Base-by-base conservation (phyloP, 2,329 filamentous ascomycete species). In the Macroventuria anomochaeta region DNA sequence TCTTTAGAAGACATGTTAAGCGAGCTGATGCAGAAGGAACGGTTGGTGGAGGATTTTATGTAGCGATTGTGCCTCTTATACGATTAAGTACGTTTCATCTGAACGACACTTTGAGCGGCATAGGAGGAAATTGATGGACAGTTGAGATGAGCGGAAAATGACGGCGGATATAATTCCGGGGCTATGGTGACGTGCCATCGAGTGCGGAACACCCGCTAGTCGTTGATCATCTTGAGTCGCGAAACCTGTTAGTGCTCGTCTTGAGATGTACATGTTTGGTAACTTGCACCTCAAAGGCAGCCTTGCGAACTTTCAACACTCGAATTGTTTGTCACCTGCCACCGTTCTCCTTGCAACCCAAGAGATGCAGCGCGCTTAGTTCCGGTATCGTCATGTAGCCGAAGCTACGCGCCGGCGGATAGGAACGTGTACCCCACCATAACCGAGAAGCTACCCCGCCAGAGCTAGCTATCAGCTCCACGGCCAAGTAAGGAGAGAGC, bases 381-480 rank as follows among this genome's bases (percentile, higher is more conserved):
- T 36, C 33, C 51, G 59, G 53, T 38, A 29, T 31, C 32, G 8
- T 23, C 5, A 37, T 21, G 20, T 41, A 50, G 52, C 53, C 46
- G 46, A 41, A 49, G 29, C 32, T 50, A 48, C 46, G 55, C 49
- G 39, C 18, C 29, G 40, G 7, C 33, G 48, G 46, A 44, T 47
- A 50, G 37, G 23, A 53, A 44, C 57, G 57, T 59, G 40, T 50
- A 43, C 62, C 65, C 62, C 62, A 52, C 59, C 43, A 61, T 40
- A 29, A 18, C 31, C 20, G 7, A n/a, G n/a, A 5, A 64, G 53
- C 60, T 67, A 65, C 67, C 67, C 66, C 67, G 57, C 67, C 47
- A 59, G 18, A 55, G 46, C 41, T 48, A 28, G 44, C 25, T 54
- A 53, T 38, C 32, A 47, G 38, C 33, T 34, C 33, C 13, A 38